Base-by-base conservation (phyloP, 441 rosid genomes). In the Populus tomentosa region DNA sequence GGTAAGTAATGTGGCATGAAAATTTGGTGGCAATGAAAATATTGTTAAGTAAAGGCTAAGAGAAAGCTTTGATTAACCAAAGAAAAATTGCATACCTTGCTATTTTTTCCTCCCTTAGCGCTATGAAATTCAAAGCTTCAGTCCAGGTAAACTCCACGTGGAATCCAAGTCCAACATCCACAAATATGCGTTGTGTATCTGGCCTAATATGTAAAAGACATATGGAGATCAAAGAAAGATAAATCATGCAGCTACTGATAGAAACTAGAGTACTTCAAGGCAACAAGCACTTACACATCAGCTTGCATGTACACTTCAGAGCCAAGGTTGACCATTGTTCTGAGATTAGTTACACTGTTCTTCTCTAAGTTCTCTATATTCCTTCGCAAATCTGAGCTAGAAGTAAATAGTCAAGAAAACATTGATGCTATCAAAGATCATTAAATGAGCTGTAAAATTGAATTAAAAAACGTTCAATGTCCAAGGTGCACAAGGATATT, bases 231-330 rank as follows among this genome's bases (percentile, higher is more conserved):
- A 28, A 28, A 28, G 30, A 28, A 28, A 28, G 30, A 28, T 28
- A 28, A 28, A 28, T 2, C 30, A 59, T 4, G 14, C 36, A 10
- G 18, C 62, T 16, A 16, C 9, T 69, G 35, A 28, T 13, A 64
- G 71, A 63, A 38, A 76, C 42, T 61, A 13, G 18, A 71, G 38
- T 23, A 18, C 32, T 28, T 9, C 21, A 71, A 59, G 77, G 23
- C 14, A 77, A 67, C 23, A 73, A 73, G 59, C 24, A 80, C 97
- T 77, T 87, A 95, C 98, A 91, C 97, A 84, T 92, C 92, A 56
- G 97, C 95, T 84, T 94, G 98, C 96, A 91, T 76, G 85, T 91
- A 94, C n/a, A 94, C 94, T 82, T 94, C 96, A 77, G 98, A 94
- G 70, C 98, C 99, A 23, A 96, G 88, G 80, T 95, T 94, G 78